Conservation (phyloP, 2,329 filamentous ascomycete genomes). For the Pezicula rhizophila region DNA sequence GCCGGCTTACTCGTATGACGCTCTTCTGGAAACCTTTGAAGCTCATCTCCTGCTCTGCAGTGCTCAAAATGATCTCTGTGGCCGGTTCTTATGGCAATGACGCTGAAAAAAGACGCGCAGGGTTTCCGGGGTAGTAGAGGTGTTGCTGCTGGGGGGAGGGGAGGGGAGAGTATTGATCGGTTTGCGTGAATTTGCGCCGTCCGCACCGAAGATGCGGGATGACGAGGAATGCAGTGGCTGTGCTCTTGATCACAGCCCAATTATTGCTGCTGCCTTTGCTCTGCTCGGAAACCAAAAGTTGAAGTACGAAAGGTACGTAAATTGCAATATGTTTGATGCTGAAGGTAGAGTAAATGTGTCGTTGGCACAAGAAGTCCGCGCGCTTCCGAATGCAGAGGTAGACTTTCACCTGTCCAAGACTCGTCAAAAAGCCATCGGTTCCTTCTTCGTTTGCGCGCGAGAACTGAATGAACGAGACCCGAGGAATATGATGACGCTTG, state of each 20-base stretch:
- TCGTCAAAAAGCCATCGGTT: too few species aligned
- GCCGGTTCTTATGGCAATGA: background rate
- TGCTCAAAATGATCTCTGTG: constrained; percentile 6
- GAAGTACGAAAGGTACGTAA: background rate
- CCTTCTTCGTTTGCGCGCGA: background rate
- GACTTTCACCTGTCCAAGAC: too few species aligned
- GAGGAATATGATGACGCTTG: background rate
- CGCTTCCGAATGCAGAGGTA: too few species aligned
- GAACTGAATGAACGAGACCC: background rate
- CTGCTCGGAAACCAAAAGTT: background rate
- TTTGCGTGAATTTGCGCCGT: background rate
- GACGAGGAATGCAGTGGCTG: constrained; percentile 23
- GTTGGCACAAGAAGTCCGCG: too few species aligned
- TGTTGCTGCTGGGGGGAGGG: background rate
- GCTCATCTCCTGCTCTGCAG: constrained; percentile 60
- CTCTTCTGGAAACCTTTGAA: constrained; percentile 95
- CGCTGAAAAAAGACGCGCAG: background rate
- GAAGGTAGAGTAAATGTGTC: too few species aligned
- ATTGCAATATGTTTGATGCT: too few species aligned
- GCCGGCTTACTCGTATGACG: constrained; percentile 65
- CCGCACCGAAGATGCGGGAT: constrained; percentile 9
- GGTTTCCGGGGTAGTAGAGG: background rate
- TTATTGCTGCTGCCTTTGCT: constrained; percentile 3
- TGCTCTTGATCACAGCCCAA: constrained; percentile 10
- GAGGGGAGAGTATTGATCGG: background rate